Evolutionary conservation across 2,329 filamentous ascomycete genomes (phyloP), one percentile per base, ranked within the genome.

Genomic region (Clonostachys chloroleuca): DNA sequence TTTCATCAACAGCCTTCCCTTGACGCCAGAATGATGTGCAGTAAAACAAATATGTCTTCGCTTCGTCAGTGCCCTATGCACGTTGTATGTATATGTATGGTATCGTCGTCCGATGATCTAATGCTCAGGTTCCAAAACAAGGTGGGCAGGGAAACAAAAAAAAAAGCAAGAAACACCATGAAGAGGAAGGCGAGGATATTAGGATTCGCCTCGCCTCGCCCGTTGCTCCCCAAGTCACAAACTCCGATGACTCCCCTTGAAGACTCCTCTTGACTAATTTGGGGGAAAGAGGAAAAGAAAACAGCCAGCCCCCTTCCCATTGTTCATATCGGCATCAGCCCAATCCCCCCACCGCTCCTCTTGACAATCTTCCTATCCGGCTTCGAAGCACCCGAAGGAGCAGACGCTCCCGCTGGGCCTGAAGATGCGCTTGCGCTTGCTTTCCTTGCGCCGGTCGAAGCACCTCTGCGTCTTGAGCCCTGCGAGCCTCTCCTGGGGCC

Each of bases 281-380:
- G 6, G 24, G 24, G 9, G 5, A 30, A 9, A 1, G 5, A 20
- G 10, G 24, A 4, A 30, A 30, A 30, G 8, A 3, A 30, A 30
- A 30, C 1, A 10, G 5, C 24, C 24, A 10, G 9, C 24, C 24
- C 24, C 24, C 24, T 8, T 39, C 14, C 36, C 16, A 10, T 13
- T 46, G 42, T 34, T 62, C 54, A 70, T 43, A 66, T 42, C 13
- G 68, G 66, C 67, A 70, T 70, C 42, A 67, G 41, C 14, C 62
- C 65, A 44, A 72, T 70, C 13, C 58, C 58, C 6, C 63, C 59
- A 4, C 59, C 57, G 17, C 59, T 58, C 53, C 65, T 72, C 52
- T 58, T 63, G 12, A 59, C 56, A 16, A 60, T 52, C 52, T 59
- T 65, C 9, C 55, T 54, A 18, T 62, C 56, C 47, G 53, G 44